Evolutionary conservation across 345 rosid genomes (phyloP).

Genomic region (Barbarea vulgaris): DNA sequence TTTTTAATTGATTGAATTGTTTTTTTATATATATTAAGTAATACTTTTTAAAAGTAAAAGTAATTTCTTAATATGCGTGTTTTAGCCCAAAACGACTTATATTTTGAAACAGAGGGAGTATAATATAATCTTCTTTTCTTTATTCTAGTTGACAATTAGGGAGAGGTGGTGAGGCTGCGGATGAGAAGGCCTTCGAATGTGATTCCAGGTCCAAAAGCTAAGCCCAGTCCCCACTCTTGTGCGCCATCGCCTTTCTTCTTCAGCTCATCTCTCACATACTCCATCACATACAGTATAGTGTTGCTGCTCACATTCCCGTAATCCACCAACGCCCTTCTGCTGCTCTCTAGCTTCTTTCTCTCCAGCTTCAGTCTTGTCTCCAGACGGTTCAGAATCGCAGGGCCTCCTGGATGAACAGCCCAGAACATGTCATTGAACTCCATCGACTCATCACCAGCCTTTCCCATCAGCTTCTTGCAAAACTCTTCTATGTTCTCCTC

Average conservation of each 20-base stretch:
- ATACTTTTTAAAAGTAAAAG: too few relatives aligned
- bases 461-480: constrained; percentile 68
- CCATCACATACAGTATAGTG: constrained; percentile 83
- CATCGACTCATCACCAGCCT: constrained; percentile 40
- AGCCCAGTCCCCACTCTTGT: constrained; percentile 87
- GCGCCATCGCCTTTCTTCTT: constrained; percentile 51
- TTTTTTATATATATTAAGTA: too few relatives aligned
- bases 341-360: constrained; percentile 65
- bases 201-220: constrained; percentile 95
- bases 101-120: too few relatives aligned
- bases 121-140: too few relatives aligned
- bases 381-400: constrained; percentile 83
- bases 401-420: constrained; percentile 97
- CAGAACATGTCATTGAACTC: constrained; percentile 81
- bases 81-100: too few relatives aligned
- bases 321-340: constrained; percentile 81
- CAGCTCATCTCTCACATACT: constrained; percentile 77
- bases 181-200: constrained; percentile 96
- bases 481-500: constrained; percentile 86
- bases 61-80: too few relatives aligned
- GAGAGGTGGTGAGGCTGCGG: constrained; percentile 64
- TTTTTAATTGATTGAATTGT: too few relatives aligned
- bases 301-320: constrained; percentile 93
- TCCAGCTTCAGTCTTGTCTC: constrained; percentile 58
- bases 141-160: too few relatives aligned